Conservation (phyloP, 2,329 filamentous ascomycete genomes). For the Penicillium sp. region DNA sequence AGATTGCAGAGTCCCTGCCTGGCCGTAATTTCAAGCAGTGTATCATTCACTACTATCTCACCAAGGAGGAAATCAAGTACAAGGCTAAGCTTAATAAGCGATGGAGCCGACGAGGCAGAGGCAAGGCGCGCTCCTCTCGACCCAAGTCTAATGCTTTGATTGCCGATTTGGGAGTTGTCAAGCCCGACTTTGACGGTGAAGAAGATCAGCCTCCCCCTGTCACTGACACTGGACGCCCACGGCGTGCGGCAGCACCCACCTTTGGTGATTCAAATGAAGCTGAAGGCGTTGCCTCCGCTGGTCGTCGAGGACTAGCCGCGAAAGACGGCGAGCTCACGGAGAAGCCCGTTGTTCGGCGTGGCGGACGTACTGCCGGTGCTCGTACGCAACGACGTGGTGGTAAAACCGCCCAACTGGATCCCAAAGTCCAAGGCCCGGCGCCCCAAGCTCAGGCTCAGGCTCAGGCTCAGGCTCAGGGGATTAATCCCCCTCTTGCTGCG, state of each 20-base stretch:
- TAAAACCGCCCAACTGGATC: conserved; percentile 42
- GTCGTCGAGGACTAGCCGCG: conserved; percentile 41
- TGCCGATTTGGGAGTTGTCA: conserved; percentile 52
- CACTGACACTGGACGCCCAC: conserved; percentile 57
- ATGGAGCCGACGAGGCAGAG: conserved; percentile 51
- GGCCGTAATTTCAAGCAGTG: conserved; percentile 56
- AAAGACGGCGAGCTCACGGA: conserved; percentile 47
- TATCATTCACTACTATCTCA: conserved; percentile 58
- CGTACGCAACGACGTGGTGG: conserved; percentile 44
- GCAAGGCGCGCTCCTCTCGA: conserved; percentile 43
- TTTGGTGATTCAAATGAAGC: conserved; percentile 51
- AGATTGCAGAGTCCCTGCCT: conserved; percentile 55
- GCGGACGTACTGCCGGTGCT: conserved; percentile 41
- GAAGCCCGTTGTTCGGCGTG: conserved; percentile 43
- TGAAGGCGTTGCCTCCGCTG: conserved; percentile 34
- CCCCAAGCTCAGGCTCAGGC: conserved; percentile 18
- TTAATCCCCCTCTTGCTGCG: conserved; percentile 31
- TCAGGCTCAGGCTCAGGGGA: conserved; percentile 17
- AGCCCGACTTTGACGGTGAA: conserved; percentile 52
- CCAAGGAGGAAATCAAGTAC: conserved; percentile 57
- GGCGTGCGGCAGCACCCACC: conserved; percentile 57
- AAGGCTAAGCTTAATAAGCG: conserved; percentile 56
- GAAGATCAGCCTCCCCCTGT: conserved; percentile 50
- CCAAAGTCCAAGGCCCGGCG: conserved; percentile 26
- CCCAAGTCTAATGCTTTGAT: conserved; percentile 57